Evolutionary conservation across 2,329 filamentous ascomycete genomes (phyloP).

Genomic region (Hypoxylon sp.): DNA sequence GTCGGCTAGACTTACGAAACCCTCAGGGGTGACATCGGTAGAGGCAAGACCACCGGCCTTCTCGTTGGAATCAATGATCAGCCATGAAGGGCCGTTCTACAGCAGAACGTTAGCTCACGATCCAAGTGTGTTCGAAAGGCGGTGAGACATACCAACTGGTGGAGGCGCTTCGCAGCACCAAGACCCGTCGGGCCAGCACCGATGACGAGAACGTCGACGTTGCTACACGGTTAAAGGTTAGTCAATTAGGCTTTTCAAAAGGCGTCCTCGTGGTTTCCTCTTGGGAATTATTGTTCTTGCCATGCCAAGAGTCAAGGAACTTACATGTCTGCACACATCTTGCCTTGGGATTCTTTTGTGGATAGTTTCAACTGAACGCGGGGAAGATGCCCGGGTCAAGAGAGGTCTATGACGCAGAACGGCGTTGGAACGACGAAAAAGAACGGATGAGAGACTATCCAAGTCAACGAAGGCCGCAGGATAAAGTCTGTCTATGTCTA

Average conservation of each 20-base stretch:
- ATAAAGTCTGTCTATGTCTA: constrained; percentile 42
- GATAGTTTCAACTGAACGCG: constrained; percentile 29
- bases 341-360: constrained; percentile 23
- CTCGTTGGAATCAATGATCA: constrained; percentile 93
- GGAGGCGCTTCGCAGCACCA: constrained; percentile 96
- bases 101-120: constrained; percentile 43
- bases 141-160: constrained; percentile 83
- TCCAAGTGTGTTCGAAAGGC: constrained; percentile 44
- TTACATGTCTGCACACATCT: constrained; percentile 44
- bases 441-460: constrained; percentile 44
- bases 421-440: constrained; percentile 33
- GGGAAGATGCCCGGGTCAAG: constrained; percentile 24
- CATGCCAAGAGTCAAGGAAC: constrained; percentile 23
- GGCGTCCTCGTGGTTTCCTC: not conserved
- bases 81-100: constrained; percentile 91
- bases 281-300: not conserved
- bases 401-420: constrained; percentile 21
- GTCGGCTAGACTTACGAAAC: constrained; percentile 80
- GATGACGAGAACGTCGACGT: constrained; percentile 97
- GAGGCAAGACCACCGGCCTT: constrained; percentile 95
- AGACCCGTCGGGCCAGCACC: constrained; percentile 97
- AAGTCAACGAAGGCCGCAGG: constrained; percentile 41
- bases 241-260: constrained; percentile 25
- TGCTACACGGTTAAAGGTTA: constrained; percentile 62
- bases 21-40: constrained; percentile 94